Evolutionary conservation across 2,329 filamentous ascomycete genomes (phyloP), one percentile per base, ranked within the genome.

Genomic region (Alternaria sp.): DNA sequence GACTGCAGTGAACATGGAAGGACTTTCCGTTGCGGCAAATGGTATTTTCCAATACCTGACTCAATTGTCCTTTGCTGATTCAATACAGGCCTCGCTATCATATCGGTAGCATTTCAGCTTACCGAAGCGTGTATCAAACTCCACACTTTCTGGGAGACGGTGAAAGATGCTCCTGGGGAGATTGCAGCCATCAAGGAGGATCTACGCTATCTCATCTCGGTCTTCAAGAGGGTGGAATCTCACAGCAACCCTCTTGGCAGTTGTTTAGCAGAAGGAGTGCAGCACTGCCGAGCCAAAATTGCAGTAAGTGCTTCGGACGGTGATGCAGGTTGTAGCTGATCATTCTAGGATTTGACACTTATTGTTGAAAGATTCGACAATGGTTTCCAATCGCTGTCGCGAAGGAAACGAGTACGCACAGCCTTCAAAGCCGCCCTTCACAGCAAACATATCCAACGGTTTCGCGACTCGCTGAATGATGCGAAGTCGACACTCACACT

Each of bases 131-230:
- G 43, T 14, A 47, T 47, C 26, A 47, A 47, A 47, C 43, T 47
- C 11, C 62, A 67, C 11, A 52, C 16, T 2, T 67, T 65, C 38
- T 67, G 63, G 65, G 63, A 67, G 30, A 52, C 63, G 0, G 51
- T 65, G 16, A 56, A 64, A 59, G 61, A 62, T 56, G 65, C 61
- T 5, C 63, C 65, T 7, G 49, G 52, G 6, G 65, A 67, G 34
- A 59, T 67, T 7, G 32, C 44, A 20, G 47, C 58, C 0, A 60
- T 67, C 44, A 64, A 64, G 16, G 63, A 64, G 42, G 61, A 67
- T 51, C 30, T 64, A 2, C 53, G 46, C 11, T 67, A 62, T 20
- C 56, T 65, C 0, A 61, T 62, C 5, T 64, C 63, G 3, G 52
- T 64, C 2, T 65, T 65, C 46, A 54, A 48, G 18, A 51, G 46